Percentiles rank a stretch among this genome's conserved stretches.
Conservation (phyloP, 2,329 filamentous ascomycete species). For the Colletotrichum sp. region DNA sequence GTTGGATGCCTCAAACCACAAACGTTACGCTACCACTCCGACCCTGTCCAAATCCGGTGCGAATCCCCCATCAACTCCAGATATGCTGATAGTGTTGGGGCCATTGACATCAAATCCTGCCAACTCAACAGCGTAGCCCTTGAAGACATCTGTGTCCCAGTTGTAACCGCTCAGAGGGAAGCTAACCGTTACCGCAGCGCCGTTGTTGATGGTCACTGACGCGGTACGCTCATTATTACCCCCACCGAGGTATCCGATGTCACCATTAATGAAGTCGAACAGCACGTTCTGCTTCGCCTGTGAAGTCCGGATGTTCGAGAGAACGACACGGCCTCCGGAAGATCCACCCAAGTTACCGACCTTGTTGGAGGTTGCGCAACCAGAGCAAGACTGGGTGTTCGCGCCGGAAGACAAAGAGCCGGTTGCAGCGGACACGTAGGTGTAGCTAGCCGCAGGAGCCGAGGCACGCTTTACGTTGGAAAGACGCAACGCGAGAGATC, state of each 20-base stretch:
- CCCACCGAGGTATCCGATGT: background rate
- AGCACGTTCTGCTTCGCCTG: background rate
- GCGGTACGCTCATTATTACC: background rate
- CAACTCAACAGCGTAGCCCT: background rate
- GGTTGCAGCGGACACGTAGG: background rate
- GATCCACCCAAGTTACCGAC: background rate
- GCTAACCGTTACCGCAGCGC: background rate
- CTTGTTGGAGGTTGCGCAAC: background rate
- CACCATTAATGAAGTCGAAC: background rate
- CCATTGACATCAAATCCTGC: background rate
- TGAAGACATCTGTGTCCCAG: background rate
- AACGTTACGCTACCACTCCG: background rate
- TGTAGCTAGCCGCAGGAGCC: background rate
- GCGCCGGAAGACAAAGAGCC: background rate
- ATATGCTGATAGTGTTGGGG: background rate
- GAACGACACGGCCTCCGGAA: background rate
- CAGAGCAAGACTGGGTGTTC: background rate
- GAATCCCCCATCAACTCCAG: background rate
- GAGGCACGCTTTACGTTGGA: background rate
- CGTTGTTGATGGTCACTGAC: background rate
- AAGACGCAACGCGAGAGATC: background rate
- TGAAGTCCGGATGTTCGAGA: background rate
- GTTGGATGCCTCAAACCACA: accelerated
- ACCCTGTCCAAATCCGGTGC: background rate
- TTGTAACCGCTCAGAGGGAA: background rate